Percentiles rank a stretch among this genome's conserved stretches.
phyloP scores from a whole-genome alignment of 768 basidiomycete species.

The Saitozyma sp. region DNA sequence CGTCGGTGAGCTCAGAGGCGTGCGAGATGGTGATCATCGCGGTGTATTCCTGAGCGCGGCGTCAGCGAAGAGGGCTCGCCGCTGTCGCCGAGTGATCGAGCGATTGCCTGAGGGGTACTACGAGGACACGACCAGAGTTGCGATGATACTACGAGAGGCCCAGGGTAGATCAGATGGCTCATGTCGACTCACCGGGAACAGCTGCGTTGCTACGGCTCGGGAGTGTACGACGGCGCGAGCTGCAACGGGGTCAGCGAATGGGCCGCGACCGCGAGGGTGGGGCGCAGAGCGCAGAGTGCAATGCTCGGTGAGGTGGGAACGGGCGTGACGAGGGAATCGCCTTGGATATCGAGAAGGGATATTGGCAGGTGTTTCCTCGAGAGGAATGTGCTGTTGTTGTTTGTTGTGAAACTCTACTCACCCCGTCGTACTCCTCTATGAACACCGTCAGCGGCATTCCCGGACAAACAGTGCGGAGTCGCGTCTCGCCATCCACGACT shows the following conservation, averaged over 20 bases:
- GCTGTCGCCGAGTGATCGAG: too few relatives aligned
- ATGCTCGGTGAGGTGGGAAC: not conserved
- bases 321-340: not conserved
- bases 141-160: too few relatives aligned
- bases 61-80: not conserved
- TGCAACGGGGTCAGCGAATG: slow-evolving; percentile 6
- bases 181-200: slow-evolving; percentile 35
- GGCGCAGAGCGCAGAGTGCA: not conserved
- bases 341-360: not conserved
- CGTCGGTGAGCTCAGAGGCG: slow-evolving; percentile 34
- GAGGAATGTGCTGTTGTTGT: not conserved
- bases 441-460: slow-evolving; percentile 1
- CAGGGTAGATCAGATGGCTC: not conserved
- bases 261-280: not conserved
- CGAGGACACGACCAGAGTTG: not conserved
- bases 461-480: not conserved
- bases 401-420: slow-evolving; percentile 10
- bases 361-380: not conserved
- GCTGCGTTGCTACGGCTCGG: slow-evolving; percentile 28
- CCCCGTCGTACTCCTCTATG: slow-evolving; percentile 38
- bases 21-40: slow-evolving; percentile 41
- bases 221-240: slow-evolving; percentile 48
- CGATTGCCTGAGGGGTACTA: too few relatives aligned
- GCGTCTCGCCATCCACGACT: too few relatives aligned
- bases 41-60: slow-evolving; percentile 36